phyloP scores from a whole-genome alignment of 2,329 filamentous ascomycete genomes.

The Neoscytalidium dimidiatum region DNA sequence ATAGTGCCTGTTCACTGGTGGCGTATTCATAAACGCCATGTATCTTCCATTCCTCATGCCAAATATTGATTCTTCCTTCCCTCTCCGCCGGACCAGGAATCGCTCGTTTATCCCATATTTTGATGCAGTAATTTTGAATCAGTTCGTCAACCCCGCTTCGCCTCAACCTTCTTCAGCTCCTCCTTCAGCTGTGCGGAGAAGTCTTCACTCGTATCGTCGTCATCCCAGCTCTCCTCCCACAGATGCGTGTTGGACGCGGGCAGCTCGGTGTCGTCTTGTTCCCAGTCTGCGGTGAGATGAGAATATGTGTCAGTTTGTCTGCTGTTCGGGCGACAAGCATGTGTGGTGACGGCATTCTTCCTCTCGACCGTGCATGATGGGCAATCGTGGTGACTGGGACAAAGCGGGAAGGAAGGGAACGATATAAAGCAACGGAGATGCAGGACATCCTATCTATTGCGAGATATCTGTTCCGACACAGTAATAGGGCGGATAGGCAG shows the following conservation, averaged over 20 bases:
- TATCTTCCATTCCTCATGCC: neutral
- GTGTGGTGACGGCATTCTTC: no score
- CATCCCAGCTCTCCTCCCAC: conserved; percentile 99
- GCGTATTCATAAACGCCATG: neutral
- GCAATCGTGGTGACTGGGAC: no score
- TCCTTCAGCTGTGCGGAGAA: conserved; percentile 94
- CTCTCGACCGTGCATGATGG: no score
- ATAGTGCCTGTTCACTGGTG: neutral
- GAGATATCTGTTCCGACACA: no score
- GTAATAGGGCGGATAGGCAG: neutral
- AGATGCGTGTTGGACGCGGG: conserved; percentile 78
- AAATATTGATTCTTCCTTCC: neutral
- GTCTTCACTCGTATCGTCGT: conserved; percentile 95
- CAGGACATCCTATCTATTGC: no score
- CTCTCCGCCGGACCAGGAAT: neutral
- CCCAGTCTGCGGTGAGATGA: conserved; percentile 71
- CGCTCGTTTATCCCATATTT: neutral
- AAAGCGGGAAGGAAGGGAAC: no score
- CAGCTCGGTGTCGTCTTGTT: conserved; percentile 84
- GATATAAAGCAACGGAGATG: no score
- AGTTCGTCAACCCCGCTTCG: conserved; percentile 14
- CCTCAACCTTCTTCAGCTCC: conserved; percentile 86
- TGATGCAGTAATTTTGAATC: neutral
- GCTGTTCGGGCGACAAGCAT: no score
- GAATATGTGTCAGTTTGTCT: neutral